Conservation (phyloP, 163 green algal species). For the Chlamydomonas reinhardtii region DNA sequence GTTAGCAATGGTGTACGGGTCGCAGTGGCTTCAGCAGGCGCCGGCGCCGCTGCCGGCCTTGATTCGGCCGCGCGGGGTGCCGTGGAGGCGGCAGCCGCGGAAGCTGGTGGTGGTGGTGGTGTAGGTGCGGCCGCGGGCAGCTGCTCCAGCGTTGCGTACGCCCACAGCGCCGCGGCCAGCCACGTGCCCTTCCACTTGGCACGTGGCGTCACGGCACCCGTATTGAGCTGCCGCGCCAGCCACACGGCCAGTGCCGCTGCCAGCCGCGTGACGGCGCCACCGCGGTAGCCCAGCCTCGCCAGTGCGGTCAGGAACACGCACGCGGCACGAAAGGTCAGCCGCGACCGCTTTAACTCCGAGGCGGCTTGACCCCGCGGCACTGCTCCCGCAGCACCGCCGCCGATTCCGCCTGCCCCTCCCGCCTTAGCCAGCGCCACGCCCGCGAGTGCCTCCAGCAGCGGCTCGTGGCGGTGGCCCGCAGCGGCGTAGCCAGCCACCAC, state of each 20-base stretch:
- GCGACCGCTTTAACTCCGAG: background rate
- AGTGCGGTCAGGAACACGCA: slow-evolving; percentile 20
- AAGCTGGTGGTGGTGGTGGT: no score
- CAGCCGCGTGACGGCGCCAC: background rate
- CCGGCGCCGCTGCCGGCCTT: background rate
- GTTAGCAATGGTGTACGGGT: background rate
- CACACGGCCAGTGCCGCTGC: background rate
- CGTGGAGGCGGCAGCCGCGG: no score
- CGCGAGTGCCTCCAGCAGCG: slow-evolving; percentile 16
- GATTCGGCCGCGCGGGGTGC: background rate
- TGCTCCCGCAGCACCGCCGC: background rate
- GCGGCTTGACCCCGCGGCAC: no score
- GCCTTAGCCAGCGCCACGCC: background rate
- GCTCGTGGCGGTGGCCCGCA: slow-evolving; percentile 7
- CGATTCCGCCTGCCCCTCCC: background rate
- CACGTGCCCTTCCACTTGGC: slow-evolving; percentile 36
- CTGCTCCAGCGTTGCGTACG: background rate
- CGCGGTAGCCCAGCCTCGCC: slow-evolving; percentile 9
- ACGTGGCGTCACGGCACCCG: background rate
- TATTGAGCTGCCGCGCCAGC: slow-evolving; percentile 6
- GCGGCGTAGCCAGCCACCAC: slow-evolving; percentile 29
- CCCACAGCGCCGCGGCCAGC: slow-evolving; percentile 34
- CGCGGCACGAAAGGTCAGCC: slow-evolving; percentile 20
- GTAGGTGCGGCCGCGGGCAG: no score
- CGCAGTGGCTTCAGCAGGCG: no score